Evolutionary conservation across 257 asterid species (phyloP).

Genomic region (Cynanchum wilfordii): DNA sequence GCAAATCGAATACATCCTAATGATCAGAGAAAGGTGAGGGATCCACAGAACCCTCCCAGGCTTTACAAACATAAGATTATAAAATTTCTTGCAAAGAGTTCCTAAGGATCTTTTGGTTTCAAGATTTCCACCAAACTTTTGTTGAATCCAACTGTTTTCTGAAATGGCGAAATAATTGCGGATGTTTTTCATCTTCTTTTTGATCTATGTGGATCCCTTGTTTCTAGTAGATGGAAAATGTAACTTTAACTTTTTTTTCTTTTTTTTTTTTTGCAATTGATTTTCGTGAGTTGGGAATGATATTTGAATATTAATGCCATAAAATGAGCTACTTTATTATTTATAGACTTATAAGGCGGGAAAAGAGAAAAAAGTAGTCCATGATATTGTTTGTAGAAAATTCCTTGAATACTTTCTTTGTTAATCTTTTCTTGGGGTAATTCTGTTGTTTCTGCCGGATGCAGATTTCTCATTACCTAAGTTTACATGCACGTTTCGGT

Average conservation of each 20-base stretch:
- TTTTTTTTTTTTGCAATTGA: background rate
- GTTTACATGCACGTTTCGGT: constrained; percentile 54
- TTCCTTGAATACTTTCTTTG: background rate
- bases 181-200: background rate
- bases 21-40: constrained; percentile 71
- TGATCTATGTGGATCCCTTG: background rate
- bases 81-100: too few relatives aligned
- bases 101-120: background rate
- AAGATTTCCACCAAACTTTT: too few relatives aligned
- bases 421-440: background rate
- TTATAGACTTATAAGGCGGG: too few relatives aligned
- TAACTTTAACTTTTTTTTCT: too few relatives aligned
- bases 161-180: background rate
- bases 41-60: background rate
- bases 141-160: too few relatives aligned
- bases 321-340: background rate
- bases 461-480: constrained; percentile 78
- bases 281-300: background rate
- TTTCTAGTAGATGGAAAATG: background rate
- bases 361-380: too few relatives aligned
- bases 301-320: background rate
- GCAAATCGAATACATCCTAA: constrained; percentile 90
- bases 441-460: constrained; percentile 6
- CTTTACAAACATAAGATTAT: background rate
- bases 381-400: background rate